These are phyloP conservation scores for Solanum lycopersicoides DNA, from an alignment of 257 asterid genomes.

Conservation along the genomic window DNA sequence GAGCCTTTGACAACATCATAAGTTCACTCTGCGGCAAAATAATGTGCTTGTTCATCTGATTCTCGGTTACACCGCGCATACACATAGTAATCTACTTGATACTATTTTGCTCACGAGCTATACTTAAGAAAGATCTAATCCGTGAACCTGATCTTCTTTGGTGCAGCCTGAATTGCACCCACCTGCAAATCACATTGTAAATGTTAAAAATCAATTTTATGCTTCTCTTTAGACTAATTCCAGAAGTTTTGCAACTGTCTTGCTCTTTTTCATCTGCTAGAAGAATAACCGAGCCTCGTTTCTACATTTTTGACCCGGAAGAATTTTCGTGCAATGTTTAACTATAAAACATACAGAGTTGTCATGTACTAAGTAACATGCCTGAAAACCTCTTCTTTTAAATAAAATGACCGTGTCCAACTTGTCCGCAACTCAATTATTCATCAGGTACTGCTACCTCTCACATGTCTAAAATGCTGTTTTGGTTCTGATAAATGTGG, in stretches of 20 bases:
- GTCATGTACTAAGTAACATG: background rate
- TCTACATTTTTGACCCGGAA: background rate
- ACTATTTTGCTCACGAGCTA: background rate
- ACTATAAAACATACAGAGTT: background rate
- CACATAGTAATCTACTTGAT: background rate
- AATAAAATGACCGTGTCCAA: background rate
- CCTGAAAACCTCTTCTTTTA: background rate
- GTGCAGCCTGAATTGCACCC: constrained; percentile 44
- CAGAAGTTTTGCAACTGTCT: background rate
- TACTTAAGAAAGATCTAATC: constrained; percentile 10
- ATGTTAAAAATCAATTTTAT: background rate
- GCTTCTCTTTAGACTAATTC: background rate
- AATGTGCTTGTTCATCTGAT: background rate
- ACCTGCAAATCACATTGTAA: constrained; percentile 30
- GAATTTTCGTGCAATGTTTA: background rate
- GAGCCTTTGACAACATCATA: background rate
- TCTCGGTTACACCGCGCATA: background rate
- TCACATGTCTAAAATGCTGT: background rate
- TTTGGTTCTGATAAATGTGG: background rate
- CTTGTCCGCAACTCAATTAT: background rate
- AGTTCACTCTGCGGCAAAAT: background rate
- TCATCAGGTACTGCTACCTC: background rate
- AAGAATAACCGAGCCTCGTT: background rate
- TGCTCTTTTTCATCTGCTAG: background rate
- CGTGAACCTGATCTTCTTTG: constrained; percentile 68